phyloP scores from a whole-genome alignment of 352 stramenopile species.

The Pythium grandisporangium region DNA sequence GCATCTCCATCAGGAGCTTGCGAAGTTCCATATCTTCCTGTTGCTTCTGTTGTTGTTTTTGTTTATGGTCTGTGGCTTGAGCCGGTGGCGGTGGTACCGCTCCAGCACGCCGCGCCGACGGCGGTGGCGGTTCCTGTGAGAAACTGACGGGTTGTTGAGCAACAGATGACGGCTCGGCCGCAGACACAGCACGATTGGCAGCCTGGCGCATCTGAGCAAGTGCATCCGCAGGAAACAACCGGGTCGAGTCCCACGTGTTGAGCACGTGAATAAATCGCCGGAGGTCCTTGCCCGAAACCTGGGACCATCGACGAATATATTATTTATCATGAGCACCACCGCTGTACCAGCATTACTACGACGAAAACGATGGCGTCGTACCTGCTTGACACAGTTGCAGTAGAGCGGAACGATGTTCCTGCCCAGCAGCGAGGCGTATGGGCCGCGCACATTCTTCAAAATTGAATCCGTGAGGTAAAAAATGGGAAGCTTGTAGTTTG shows the following conservation, averaged over 20 bases:
- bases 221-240: slow-evolving; percentile 40
- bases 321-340: not conserved
- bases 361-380: slow-evolving; percentile 14
- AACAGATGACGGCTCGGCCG: slow-evolving; percentile 31
- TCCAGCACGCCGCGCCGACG: slow-evolving; percentile 2
- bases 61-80: too few species aligned
- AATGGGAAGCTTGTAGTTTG: slow-evolving; percentile 84
- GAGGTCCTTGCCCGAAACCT: slow-evolving; percentile 77
- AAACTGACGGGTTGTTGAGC: slow-evolving; percentile 37
- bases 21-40: slow-evolving; percentile 75
- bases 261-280: slow-evolving; percentile 78
- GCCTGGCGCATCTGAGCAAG: slow-evolving; percentile 60
- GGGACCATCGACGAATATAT: not conserved
- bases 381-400: slow-evolving; percentile 77
- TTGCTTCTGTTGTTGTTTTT: slow-evolving; percentile 15
- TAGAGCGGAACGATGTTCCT: slow-evolving; percentile 74
- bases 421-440: slow-evolving; percentile 60
- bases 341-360: not conserved
- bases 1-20: slow-evolving; percentile 56
- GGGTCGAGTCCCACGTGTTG: slow-evolving; percentile 73
- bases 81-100: slow-evolving; percentile 1
- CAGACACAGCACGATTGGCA: slow-evolving; percentile 42
- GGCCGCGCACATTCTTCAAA: slow-evolving; percentile 78
- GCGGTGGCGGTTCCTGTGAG: slow-evolving; percentile 19
- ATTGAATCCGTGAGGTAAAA: slow-evolving; percentile 89